Base-by-base conservation (phyloP, 257 asterid genomes). In the Avicennia marina region DNA sequence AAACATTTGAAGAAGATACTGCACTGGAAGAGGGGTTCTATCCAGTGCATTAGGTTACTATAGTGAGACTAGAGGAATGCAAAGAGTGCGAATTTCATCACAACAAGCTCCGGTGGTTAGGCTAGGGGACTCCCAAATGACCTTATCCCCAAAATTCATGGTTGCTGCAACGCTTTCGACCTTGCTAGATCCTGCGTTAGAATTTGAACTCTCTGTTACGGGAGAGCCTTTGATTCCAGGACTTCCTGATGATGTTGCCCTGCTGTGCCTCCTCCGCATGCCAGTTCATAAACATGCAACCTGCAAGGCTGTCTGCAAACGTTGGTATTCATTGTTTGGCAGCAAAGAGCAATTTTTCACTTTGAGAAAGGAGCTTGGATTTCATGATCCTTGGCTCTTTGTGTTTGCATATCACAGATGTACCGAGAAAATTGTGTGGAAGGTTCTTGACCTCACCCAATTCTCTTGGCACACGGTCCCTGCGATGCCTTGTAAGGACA, bases 221-320 rank as follows among this genome's bases (percentile, higher is more conserved):
- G 86, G 93, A 26, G 94, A 83, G 74, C 78, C 90, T 15, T 75
- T 89, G 20, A 84, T 93, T 56, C 95, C 96, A 0, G 94, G 98
- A 21, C 90, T 93, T 51, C 97, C 98, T 0, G 98, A 93, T 75
- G 96, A 93, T 65, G 77, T 93, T n/a, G 87, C 97, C 4, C 81
- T 83, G 10, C 84, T 70, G 61, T 93, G 98, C 70, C 94, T 93
- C 67, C 95, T 93, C 55, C 83, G 98, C 25, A 78, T 86, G 4
- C 95, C 95, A 0, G 83, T 93, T 0, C 71, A 72, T 43, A 53
- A 70, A 34, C 98, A 88, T 43, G 40, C 67, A 7, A 39, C 70
- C 31, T 81, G 85, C 63, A 78, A 81, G 60, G 48, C 72, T 11
- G 90, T 91, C 4, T 88, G 89, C 54, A 78, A 69, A 26, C 90